phyloP scores from a whole-genome alignment of 495 filamentous ascomycete genomes.

The Aeminium ludgeri region DNA sequence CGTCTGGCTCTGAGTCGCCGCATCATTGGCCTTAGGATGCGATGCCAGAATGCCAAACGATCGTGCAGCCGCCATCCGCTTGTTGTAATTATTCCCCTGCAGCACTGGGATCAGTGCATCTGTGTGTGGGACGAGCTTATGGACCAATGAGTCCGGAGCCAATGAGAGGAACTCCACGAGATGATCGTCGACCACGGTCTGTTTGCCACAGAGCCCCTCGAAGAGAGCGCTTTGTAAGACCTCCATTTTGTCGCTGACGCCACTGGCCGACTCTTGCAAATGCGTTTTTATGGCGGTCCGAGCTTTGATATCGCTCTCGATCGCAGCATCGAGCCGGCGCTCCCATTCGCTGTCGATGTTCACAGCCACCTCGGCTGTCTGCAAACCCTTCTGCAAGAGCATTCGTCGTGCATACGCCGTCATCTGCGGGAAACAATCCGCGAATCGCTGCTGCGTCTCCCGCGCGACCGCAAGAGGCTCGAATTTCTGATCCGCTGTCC shows the following conservation, averaged over 20 bases:
- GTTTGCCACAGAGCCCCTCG: constrained; percentile 3
- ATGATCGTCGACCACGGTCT: neutral
- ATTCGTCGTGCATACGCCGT: constrained; percentile 35
- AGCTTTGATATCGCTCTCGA: constrained; percentile 45
- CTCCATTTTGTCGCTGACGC: constrained; percentile 1
- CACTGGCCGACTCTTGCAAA: neutral
- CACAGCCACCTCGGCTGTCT: constrained; percentile 27
- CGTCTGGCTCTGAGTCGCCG: constrained; percentile 27
- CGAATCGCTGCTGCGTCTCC: neutral
- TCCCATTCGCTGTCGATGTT: constrained; percentile 74
- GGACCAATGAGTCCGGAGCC: constrained; percentile 5
- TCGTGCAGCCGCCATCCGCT: constrained; percentile 45
- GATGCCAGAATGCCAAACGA: constrained; percentile 66
- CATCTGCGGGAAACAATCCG: constrained; percentile 5
- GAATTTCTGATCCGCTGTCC: neutral
- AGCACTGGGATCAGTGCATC: constrained; percentile 1
- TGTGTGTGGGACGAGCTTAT: constrained; percentile 1
- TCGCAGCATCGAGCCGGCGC: constrained; percentile 49
- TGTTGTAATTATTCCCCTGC: constrained; percentile 39
- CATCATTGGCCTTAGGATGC: constrained; percentile 33
- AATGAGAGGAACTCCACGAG: constrained; percentile 12
- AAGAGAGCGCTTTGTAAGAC: constrained; percentile 19
- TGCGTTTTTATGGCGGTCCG: constrained; percentile 37
- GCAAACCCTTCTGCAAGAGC: constrained; percentile 54
- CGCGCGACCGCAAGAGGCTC: constrained; percentile 4